A percentile compares a stretch with the other conserved stretches of the same genome.
phyloP scores from a whole-genome alignment of 495 filamentous ascomycete genomes.

The Aspergillus homomorphus region DNA sequence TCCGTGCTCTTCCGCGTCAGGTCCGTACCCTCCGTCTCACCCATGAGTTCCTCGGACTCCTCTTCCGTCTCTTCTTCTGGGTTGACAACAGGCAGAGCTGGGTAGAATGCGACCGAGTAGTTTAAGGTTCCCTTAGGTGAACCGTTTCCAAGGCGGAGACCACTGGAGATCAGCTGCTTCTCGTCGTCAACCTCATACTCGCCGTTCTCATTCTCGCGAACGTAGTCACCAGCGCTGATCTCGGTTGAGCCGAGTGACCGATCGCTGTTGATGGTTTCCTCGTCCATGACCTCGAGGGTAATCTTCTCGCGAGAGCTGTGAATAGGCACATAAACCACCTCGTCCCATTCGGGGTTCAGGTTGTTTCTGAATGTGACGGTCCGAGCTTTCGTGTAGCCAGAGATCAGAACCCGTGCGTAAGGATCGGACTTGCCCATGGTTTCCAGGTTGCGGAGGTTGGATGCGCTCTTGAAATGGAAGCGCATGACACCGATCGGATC shows the following conservation, averaged over 20 bases:
- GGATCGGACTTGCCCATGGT: constrained; percentile 96
- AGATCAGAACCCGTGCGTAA: constrained; percentile 83
- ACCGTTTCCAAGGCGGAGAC: constrained; percentile 64
- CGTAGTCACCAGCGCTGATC: constrained; percentile 71
- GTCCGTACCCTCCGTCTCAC: constrained; percentile 27
- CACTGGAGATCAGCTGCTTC: constrained; percentile 59
- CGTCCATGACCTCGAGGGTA: constrained; percentile 91
- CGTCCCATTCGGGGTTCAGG: constrained; percentile 93
- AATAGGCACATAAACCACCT: constrained; percentile 90
- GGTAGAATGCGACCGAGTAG: constrained; percentile 88
- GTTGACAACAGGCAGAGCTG: constrained; percentile 79
- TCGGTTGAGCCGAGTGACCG: constrained; percentile 78
- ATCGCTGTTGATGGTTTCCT: constrained; percentile 84
- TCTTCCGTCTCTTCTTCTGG: constrained; percentile 60
- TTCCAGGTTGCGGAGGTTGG: constrained; percentile 85
- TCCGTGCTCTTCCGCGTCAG: constrained; percentile 39
- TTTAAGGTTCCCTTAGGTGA: constrained; percentile 74
- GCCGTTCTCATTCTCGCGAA: constrained; percentile 71
- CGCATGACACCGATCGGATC: constrained; percentile 93
- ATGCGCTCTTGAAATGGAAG: constrained; percentile 82
- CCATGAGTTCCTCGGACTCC: constrained; percentile 24
- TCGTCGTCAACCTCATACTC: constrained; percentile 79
- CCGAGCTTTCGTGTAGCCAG: constrained; percentile 81
- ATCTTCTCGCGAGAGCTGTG: constrained; percentile 83
- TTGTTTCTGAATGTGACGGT: constrained; percentile 97